A percentile compares a stretch with the other conserved stretches of the same genome.
These are phyloP conservation scores for Pascua guehoae DNA, from an alignment of 1,284 basidiomycete genomes.

Conservation along the genomic window DNA sequence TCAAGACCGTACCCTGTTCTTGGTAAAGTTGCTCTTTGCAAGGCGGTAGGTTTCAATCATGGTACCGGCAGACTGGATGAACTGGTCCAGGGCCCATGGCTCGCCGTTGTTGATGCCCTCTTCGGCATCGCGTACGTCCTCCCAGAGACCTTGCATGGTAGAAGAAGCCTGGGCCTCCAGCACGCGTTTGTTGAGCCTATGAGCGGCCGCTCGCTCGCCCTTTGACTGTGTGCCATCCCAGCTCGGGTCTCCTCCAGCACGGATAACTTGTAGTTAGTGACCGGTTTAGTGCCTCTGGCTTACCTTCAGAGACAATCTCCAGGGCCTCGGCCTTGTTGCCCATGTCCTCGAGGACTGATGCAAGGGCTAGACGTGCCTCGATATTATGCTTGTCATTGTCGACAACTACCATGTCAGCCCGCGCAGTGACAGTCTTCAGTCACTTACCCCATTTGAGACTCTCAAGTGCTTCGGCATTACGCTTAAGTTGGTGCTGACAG, in stretches of 20 bases:
- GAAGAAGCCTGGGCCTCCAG: constrained; percentile 38
- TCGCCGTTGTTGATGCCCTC: constrained; percentile 42
- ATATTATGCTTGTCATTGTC: constrained; percentile 67
- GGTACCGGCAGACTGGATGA: constrained; percentile 78
- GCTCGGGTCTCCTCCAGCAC: constrained; percentile 11
- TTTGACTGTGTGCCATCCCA: constrained; percentile 14
- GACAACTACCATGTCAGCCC: constrained; percentile 56
- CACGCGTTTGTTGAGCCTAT: constrained; percentile 31
- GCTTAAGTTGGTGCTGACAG: constrained; percentile 69
- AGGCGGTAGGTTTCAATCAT: constrained; percentile 84
- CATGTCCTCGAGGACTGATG: constrained; percentile 76
- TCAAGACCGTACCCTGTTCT: constrained; percentile 57
- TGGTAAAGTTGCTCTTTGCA: constrained; percentile 75
- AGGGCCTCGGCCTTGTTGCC: constrained; percentile 77
- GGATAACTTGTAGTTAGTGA: constrained; percentile 16
- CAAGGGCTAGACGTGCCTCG: constrained; percentile 81
- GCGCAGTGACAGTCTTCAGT: background rate
- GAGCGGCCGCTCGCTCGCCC: constrained; percentile 24
- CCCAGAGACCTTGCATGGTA: constrained; percentile 46
- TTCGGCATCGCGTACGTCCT: constrained; percentile 48
- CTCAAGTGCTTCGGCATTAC: constrained; percentile 69
- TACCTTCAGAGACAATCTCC: constrained; percentile 80
- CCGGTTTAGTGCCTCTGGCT: background rate
- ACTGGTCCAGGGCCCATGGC: constrained; percentile 53
- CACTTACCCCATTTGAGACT: constrained; percentile 73